Percentiles rank a stretch among this genome's conserved stretches.
Evolutionary conservation across 2,329 filamentous ascomycete genomes (phyloP).

Genomic region (Neopestalotiopsis clavispora): DNA sequence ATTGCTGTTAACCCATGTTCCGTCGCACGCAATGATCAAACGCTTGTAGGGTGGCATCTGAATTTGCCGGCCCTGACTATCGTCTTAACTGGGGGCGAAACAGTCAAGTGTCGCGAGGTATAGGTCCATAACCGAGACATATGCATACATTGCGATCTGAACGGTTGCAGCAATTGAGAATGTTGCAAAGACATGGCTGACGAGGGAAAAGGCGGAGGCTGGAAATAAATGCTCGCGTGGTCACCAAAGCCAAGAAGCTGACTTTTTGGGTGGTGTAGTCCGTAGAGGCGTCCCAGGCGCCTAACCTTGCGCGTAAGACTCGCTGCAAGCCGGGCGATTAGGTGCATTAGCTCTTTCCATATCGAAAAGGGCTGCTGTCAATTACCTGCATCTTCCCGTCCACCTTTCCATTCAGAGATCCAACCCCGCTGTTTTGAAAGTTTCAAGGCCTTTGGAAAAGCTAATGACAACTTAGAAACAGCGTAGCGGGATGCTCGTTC

Average conservation of each 20-base stretch:
- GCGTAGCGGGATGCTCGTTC: no score
- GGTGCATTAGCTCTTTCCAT: not conserved
- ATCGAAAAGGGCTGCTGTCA: no score
- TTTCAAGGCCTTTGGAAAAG: no score
- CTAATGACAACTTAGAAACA: no score
- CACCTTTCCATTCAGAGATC: no score
- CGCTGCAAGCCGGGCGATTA: not conserved
- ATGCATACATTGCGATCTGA: not conserved
- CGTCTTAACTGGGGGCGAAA: not conserved
- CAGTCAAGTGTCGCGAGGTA: not conserved
- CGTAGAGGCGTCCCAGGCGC: no score
- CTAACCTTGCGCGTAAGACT: not conserved
- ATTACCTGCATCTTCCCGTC: no score
- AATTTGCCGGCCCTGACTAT: not conserved
- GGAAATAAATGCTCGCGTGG: no score
- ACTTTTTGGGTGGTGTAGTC: no score
- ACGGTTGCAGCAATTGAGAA: not conserved
- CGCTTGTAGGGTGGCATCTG: not conserved
- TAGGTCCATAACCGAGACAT: not conserved
- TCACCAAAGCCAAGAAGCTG: no score
- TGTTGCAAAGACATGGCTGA: not conserved
- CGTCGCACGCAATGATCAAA: conserved; percentile 11
- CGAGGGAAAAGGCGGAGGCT: no score
- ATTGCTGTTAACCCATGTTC: conserved; percentile 11
- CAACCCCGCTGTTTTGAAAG: no score